Conservation (phyloP, 371 early-diverging fungal species). For the Mortierella polycephala region DNA sequence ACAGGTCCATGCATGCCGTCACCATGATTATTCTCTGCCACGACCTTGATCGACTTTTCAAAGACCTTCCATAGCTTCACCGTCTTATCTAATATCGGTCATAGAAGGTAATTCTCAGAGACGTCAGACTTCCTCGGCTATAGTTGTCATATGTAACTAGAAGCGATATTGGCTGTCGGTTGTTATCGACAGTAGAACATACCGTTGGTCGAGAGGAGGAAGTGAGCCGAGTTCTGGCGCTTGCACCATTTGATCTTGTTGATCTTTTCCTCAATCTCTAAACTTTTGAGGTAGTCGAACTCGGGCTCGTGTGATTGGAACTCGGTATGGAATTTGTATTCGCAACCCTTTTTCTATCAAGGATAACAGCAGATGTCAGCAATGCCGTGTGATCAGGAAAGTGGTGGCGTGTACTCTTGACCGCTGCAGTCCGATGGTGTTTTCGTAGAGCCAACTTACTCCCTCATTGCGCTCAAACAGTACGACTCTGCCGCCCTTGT, state of each 20-base stretch:
- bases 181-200: conserved; percentile 3
- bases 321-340: conserved; percentile 98
- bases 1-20: conserved; percentile 64
- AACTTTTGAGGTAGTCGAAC: conserved; percentile 99
- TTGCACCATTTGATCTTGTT: conserved; percentile 98
- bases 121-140: too few species aligned
- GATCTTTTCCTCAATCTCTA: conserved; percentile 99
- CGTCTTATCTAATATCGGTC: conserved; percentile 85
- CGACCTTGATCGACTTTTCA: conserved; percentile 95
- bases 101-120: background rate
- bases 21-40: conserved; percentile 86
- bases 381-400: background rate
- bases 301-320: conserved; percentile 99
- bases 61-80: conserved; percentile 99
- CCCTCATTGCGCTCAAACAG: conserved; percentile 96
- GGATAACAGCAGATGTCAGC: background rate
- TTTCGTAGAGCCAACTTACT: conserved; percentile 66
- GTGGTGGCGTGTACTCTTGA: too few species aligned
- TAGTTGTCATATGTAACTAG: too few species aligned
- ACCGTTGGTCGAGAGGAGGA: conserved; percentile 97
- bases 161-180: too few species aligned
- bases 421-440: too few species aligned
- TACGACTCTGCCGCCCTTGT: conserved; percentile 97
- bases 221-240: conserved; percentile 94
- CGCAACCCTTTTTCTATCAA: conserved; percentile 92